Evolutionary conservation across 257 asterid species (phyloP), one percentile per base, ranked within the genome.

Genomic region (Solanum piurae): DNA sequence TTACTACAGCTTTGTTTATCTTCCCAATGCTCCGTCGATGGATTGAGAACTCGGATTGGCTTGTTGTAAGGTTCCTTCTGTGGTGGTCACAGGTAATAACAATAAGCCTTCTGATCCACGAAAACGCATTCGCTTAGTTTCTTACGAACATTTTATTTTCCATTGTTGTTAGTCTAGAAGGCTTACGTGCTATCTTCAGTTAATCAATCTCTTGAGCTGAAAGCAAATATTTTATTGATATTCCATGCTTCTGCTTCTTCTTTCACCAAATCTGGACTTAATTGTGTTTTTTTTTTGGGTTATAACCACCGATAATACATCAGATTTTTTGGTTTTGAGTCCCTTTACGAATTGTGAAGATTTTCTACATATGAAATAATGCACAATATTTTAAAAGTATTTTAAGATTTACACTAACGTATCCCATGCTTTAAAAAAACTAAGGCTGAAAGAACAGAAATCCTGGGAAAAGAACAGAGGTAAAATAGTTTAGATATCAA

Each of bases 81-180:
- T 97, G 99, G 99, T 97, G 99, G 99, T 94, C 99, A 83, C 99
- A 97, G 99, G 99, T 97, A 90, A 49, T 49, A 79, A 27, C 38
- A 27, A 27, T 44, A 79, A 14, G n/a, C 66, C 64, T 40, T 77
- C 66, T 44, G 69, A 82, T 38, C 68, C 36, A 7, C 16, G 16
- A 82, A 44, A 49, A 52, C 12, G n/a, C 68, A 64, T 36, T 88
- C 18, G 31, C 4, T 46, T 44, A 66, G 37, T 75, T 80, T 34
- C 31, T 34, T 83, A 64, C 31, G 9, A 55, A 25, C 20, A 40
- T 7, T 36, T 38, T 33, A 25, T 86, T 73, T 16, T 88, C 69
- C 83, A 20, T 74, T 42, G 73, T 20, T 49, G 29, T 49, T 9
- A 3, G 42, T 58, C 82, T 75, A n/a, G 16, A 31, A 80, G 27